These are phyloP conservation scores for Aspergillus persii DNA, from an alignment of 2,329 filamentous ascomycete genomes.

Conservation along the genomic window DNA sequence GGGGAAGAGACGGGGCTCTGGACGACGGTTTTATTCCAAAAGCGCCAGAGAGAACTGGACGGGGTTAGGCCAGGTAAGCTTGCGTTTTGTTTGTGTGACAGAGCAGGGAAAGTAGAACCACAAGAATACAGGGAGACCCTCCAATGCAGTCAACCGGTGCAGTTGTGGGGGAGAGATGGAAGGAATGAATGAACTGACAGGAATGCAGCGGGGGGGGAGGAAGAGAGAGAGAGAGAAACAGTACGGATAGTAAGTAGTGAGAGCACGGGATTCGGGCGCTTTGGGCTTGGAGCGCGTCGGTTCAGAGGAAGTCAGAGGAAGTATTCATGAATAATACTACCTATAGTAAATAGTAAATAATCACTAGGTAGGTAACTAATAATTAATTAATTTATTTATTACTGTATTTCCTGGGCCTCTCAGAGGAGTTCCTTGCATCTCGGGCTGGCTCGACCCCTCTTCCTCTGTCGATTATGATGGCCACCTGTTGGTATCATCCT, in stretches of 20 bases:
- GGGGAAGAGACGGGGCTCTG: not conserved
- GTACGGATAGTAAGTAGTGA: no score
- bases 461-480: not conserved
- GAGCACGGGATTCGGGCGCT: not conserved
- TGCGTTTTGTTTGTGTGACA: not conserved
- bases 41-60: not conserved
- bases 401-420: no score
- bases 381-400: no score
- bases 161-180: not conserved
- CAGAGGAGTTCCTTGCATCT: not conserved
- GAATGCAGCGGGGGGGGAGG: slow-evolving; percentile 6
- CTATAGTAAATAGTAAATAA: no score
- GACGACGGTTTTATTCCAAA: not conserved
- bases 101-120: not conserved
- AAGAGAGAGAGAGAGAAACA: not conserved
- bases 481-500: not conserved
- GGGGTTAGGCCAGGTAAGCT: not conserved
- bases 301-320: no score
- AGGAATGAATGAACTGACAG: slow-evolving; percentile 4
- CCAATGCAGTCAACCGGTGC: not conserved
- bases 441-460: not conserved
- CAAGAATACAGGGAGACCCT: not conserved
- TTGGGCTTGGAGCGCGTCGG: not conserved
- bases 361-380: no score
- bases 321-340: no score